Percentiles rank a stretch among this genome's conserved stretches.
These are phyloP conservation scores for Magnolia kwangsiensis DNA, from an alignment of 164 flowering plant species.

Conservation along the genomic window DNA sequence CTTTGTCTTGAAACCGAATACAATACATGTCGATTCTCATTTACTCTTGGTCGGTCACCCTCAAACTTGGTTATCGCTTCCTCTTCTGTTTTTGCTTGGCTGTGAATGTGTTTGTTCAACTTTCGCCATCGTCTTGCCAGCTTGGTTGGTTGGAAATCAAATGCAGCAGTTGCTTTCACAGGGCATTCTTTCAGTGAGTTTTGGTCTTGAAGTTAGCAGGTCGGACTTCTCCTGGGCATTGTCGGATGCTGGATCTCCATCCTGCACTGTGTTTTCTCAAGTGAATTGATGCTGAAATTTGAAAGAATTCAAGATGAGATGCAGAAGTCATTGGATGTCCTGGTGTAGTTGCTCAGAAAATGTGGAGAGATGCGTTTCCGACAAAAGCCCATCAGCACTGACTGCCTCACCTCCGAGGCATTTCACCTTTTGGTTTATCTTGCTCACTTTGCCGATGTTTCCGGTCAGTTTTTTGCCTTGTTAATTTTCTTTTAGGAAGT, in stretches of 20 bases:
- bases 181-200: background rate
- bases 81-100: background rate
- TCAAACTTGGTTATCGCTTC: background rate
- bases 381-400: background rate
- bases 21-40: background rate
- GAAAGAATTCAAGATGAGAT: background rate
- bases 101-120: background rate
- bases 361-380: background rate
- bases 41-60: background rate
- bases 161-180: background rate
- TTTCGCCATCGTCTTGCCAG: background rate
- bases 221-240: background rate
- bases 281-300: background rate
- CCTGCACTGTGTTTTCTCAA: background rate
- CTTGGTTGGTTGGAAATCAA: background rate
- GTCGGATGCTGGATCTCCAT: background rate
- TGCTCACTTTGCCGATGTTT: background rate
- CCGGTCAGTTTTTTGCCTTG: background rate
- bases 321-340: background rate
- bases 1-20: background rate
- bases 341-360: background rate
- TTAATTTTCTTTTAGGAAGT: background rate
- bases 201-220: background rate
- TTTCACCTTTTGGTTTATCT: too few relatives aligned
- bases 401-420: background rate